Evolutionary conservation across 305 asterid species (phyloP), one percentile per base, ranked within the genome.

Genomic region (Fraxinus platypoda): DNA sequence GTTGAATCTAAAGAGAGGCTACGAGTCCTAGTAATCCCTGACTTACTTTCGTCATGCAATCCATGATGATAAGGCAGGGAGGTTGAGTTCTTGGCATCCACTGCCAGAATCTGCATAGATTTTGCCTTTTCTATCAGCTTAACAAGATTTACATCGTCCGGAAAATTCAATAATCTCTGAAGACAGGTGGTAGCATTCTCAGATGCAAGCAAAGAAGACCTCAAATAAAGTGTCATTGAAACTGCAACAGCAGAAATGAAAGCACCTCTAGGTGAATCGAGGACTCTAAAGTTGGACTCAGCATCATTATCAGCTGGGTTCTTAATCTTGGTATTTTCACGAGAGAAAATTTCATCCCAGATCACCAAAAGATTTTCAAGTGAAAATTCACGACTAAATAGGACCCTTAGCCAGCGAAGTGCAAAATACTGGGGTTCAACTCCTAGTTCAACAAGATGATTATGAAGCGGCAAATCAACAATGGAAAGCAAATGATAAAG

Each of bases 381-480:
- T 17, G 92, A 89, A 88, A 96, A 96, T 86, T 96, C 99, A 79
- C 98, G 98, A 8, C 98, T 98, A 86, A 96, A 96, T 81, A 96
- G 83, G 71, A 96, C 98, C 54, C 98, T 89, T 43, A 96, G 89
- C 99, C 99, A 96, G 71, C 99, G 94, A 38, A 96, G 92, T 1
- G 98, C 90, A 46, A 96, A 96, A 84, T 93, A 96, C 70, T 94
- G 98, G 43, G 99, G 99, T 84, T 96, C 99, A 49, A 96, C 98
- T 62, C 97, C 98, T 70, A 96, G 88, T 87, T 94, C 99, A 73
- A 94, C 93, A 71, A 96, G 97, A 88, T 94, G 99, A 80, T 92
- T 87, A 73, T 96, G 90, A 80, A 96, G 97, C 81, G 98, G 91
- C n/a, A 92, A 88, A 88, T 96, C 98, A 19, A 90, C 98, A 23